These are phyloP conservation scores for Quercus mongolica DNA, from an alignment of 306 rosid species.

Conservation along the genomic window DNA sequence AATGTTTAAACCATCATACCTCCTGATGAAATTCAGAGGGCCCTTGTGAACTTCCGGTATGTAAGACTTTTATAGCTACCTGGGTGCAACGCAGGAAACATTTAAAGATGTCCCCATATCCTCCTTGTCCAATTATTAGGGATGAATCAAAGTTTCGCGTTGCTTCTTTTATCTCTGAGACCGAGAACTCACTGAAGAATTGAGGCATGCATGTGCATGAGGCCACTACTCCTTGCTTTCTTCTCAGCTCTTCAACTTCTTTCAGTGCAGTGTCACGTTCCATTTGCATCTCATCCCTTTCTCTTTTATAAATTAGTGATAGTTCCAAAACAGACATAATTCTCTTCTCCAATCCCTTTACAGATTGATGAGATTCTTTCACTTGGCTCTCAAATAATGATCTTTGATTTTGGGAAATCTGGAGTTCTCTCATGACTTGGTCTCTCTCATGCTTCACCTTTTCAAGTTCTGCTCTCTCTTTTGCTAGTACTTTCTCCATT, in stretches of 20 bases:
- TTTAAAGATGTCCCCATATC: slow-evolving; percentile 30
- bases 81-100: too few species aligned
- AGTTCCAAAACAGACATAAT: slow-evolving; percentile 42
- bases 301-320: slow-evolving; percentile 49
- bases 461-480: slow-evolving; percentile 11
- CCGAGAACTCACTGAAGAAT: slow-evolving; percentile 39
- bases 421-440: slow-evolving; percentile 49
- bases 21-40: slow-evolving; percentile 59
- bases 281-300: slow-evolving; percentile 22
- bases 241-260: background rate
- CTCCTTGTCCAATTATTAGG: slow-evolving; percentile 55
- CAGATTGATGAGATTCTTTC: slow-evolving; percentile 40
- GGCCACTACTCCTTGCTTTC: background rate
- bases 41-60: too few species aligned
- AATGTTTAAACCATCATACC: slow-evolving; percentile 42
- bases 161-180: slow-evolving; percentile 39
- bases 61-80: too few species aligned
- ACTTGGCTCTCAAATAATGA: slow-evolving; percentile 50
- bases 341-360: slow-evolving; percentile 50
- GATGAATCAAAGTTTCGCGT: slow-evolving; percentile 34
- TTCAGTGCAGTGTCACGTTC: too few species aligned
- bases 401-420: slow-evolving; percentile 44
- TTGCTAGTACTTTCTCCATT: too few species aligned
- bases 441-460: background rate
- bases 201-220: slow-evolving; percentile 23